phyloP scores from a whole-genome alignment of 768 basidiomycete genomes.

The Auriscalpium microsporum region DNA sequence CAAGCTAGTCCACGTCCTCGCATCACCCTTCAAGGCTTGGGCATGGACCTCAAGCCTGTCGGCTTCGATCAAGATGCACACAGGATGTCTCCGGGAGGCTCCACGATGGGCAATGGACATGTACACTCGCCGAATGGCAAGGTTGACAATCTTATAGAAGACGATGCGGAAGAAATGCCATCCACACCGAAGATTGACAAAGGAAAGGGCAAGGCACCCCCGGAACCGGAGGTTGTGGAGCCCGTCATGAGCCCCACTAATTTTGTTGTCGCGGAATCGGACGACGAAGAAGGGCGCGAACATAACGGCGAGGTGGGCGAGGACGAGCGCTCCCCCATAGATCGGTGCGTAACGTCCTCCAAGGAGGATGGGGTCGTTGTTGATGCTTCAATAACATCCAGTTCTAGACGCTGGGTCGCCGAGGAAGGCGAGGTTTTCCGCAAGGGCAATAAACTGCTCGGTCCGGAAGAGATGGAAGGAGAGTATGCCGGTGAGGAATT shows the following conservation, averaged over 20 bases:
- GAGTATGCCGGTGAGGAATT: constrained; percentile 87
- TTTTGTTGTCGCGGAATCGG: constrained; percentile 22
- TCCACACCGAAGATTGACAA: constrained; percentile 66
- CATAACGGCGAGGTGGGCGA: constrained; percentile 16
- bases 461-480: constrained; percentile 81
- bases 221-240: constrained; percentile 59
- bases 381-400: constrained; percentile 19
- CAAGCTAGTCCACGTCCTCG: constrained; percentile 17
- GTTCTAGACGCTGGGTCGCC: constrained; percentile 75
- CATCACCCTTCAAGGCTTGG: constrained; percentile 8
- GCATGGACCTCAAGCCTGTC: constrained; percentile 4
- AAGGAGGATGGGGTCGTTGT: background rate
- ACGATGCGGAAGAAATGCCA: constrained; percentile 27
- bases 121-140: background rate
- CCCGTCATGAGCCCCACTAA: constrained; percentile 55
- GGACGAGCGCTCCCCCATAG: constrained; percentile 12
- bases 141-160: constrained; percentile 3
- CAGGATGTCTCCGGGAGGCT: background rate
- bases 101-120: background rate
- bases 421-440: constrained; percentile 97
- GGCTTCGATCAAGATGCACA: background rate
- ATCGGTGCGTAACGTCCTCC: constrained; percentile 6
- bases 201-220: constrained; percentile 66
- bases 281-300: constrained; percentile 42
- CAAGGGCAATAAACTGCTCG: constrained; percentile 74